Evolutionary conservation across 2,329 filamentous ascomycete genomes (phyloP), one percentile per base, ranked within the genome.

Genomic region (Talaromyces islandicus): DNA sequence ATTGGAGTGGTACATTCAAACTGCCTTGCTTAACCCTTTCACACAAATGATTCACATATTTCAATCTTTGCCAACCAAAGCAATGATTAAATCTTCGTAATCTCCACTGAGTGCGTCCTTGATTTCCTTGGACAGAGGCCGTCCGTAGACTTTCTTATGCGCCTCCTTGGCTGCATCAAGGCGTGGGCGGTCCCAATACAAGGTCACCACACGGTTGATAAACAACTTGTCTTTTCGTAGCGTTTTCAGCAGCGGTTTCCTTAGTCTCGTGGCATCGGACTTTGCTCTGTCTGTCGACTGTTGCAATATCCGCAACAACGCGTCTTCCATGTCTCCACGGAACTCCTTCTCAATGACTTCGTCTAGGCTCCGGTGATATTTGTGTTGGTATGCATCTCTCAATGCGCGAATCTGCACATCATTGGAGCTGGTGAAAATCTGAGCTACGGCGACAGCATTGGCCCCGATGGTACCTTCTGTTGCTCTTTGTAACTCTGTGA

Each of bases 261-360:
- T 92, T n/a, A 97, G 81, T 5, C 91, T 79, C 25, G 83, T 78
- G 0, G 92, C 94, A 67, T 96, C 92, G 65, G 91, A 87, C 81
- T 90, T 88, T 61, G 90, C 91, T 65, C 88, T 90, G 75, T 97
- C 91, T 7, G 84, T 78, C 2, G 90, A 92, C 11, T 88, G 81
- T 11, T 83, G 83, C 19, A 97, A 78, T 73, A 96, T 91, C 71
- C 86, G 87, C 29, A 94, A 77, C 0, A 97, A 82, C 0, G 91
- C 91, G 17, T 90, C 85, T 72, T 93, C 82, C 92, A 97, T 96
- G 71, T 97, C 93, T 0, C 93, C 93, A 0, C 88, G 89, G 75
- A 97, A 97, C 69, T 94, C 87, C 77, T 84, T 89, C 63, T 86
- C 85, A 67, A 97, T 86, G 55, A 91, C 87, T 35, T 85, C 83